Conservation (phyloP, 2,329 filamentous ascomycete genomes). For the Trichoderma pleuroti region DNA sequence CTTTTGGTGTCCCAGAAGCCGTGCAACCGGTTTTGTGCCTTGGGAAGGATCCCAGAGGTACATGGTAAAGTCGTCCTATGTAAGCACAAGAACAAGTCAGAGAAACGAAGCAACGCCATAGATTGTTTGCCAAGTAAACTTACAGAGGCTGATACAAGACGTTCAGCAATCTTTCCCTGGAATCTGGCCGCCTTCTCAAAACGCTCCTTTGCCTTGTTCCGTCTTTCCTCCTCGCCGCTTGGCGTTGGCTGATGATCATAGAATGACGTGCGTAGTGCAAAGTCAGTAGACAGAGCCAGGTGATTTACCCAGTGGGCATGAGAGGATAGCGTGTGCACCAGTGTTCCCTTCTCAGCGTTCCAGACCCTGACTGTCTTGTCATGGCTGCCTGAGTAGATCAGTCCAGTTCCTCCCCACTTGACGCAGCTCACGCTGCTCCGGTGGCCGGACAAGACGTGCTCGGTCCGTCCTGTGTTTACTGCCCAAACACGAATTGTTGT, state of each 20-base stretch:
- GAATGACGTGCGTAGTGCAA: slow-evolving; percentile 79
- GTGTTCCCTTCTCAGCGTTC: slow-evolving; percentile 73
- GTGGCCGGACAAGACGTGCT: slow-evolving; percentile 83
- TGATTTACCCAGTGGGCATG: slow-evolving; percentile 98
- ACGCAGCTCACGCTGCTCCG: slow-evolving; percentile 87
- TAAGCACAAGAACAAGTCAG: neutral
- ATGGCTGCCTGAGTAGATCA: slow-evolving; percentile 80
- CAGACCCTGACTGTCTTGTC: slow-evolving; percentile 93
- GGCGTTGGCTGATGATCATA: slow-evolving; percentile 77
- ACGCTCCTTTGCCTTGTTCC: slow-evolving; percentile 70
- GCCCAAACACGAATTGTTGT: slow-evolving; percentile 85
- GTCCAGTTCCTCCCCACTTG: slow-evolving; percentile 86
- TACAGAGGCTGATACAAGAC: slow-evolving; percentile 75
- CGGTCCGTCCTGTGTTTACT: slow-evolving; percentile 70
- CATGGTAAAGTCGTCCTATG: slow-evolving; percentile 83
- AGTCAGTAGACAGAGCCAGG: slow-evolving; percentile 88
- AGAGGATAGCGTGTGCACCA: slow-evolving; percentile 72
- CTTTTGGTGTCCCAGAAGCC: slow-evolving; percentile 92
- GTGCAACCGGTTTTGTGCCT: slow-evolving; percentile 78
- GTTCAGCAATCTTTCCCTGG: slow-evolving; percentile 73
- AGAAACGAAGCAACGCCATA: neutral
- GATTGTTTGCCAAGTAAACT: neutral
- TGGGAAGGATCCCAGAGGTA: slow-evolving; percentile 85
- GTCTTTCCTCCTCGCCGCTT: slow-evolving; percentile 63
- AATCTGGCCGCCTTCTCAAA: slow-evolving; percentile 83